A percentile compares a stretch with the other conserved stretches of the same genome.
phyloP scores from a whole-genome alignment of 2,329 filamentous ascomycete species.

The Pyricularia sp. region DNA sequence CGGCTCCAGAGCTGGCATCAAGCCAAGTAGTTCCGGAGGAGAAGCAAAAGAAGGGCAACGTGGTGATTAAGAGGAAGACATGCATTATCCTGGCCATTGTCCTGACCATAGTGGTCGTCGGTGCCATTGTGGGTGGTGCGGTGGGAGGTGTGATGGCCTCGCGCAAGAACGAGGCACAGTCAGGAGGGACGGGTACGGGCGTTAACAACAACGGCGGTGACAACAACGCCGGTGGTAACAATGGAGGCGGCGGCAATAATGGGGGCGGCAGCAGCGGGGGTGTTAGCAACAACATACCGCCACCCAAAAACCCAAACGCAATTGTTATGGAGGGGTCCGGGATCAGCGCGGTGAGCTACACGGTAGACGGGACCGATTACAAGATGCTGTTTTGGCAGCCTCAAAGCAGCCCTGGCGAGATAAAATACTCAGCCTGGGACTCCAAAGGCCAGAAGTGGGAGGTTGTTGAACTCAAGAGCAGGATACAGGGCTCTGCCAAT shows the following conservation, averaged over 20 bases:
- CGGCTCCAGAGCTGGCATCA: not conserved
- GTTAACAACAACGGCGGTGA: not conserved
- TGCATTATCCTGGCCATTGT: not conserved
- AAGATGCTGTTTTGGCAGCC: constrained; percentile 3
- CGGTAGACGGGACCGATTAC: not conserved
- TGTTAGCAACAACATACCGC: not conserved
- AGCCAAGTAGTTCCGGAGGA: not conserved
- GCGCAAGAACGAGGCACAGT: not conserved
- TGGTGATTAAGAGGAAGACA: not conserved
- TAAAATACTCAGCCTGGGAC: constrained; percentile 2
- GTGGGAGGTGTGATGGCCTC: not conserved
- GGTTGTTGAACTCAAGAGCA: not conserved
- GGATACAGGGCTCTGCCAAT: not conserved
- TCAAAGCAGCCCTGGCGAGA: not conserved
- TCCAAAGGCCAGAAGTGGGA: not conserved
- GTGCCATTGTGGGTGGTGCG: not conserved
- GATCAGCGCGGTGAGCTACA: not conserved
- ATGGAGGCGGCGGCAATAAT: not conserved
- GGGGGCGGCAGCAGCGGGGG: too few relatives aligned
- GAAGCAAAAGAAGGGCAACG: not conserved
- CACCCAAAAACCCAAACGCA: not conserved
- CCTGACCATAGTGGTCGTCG: not conserved
- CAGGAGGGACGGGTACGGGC: not conserved
- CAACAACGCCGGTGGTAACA: not conserved
- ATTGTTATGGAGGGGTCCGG: not conserved